phyloP scores from a whole-genome alignment of 345 rosid genomes.

The Microcos paniculata region DNA sequence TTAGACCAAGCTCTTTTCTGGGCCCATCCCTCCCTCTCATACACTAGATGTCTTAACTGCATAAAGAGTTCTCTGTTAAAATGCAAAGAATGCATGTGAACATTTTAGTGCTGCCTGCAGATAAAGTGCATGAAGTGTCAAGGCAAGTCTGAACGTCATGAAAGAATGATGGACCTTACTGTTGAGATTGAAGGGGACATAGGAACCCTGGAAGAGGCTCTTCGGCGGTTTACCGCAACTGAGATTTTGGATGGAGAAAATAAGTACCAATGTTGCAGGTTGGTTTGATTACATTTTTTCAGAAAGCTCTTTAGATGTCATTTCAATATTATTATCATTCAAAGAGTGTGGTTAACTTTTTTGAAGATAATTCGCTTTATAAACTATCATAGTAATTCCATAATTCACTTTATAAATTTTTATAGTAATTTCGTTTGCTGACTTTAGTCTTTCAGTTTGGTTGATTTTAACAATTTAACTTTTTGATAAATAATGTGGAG shows the following conservation, averaged over 20 bases:
- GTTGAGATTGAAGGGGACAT: conserved; percentile 95
- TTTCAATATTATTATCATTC: not conserved
- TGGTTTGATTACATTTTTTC: conserved; percentile 18
- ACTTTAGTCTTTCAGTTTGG: not conserved
- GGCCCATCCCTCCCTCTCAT: not conserved
- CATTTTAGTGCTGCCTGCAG: conserved; percentile 34
- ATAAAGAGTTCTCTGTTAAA: not conserved
- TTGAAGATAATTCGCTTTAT: not conserved
- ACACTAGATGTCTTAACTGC: not conserved
- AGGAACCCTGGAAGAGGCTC: conserved; percentile 88
- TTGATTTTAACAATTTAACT: not conserved
- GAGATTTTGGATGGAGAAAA: conserved; percentile 98
- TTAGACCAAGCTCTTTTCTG: not conserved
- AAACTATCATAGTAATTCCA: not conserved
- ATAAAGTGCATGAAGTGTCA: conserved; percentile 88
- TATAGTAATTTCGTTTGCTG: not conserved
- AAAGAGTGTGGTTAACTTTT: not conserved
- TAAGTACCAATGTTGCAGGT: conserved; percentile 93
- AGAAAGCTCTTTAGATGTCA: not conserved
- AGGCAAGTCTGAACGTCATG: conserved; percentile 76
- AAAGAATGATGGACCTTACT: conserved; percentile 97
- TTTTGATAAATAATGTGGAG: not conserved
- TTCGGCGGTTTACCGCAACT: conserved; percentile 69
- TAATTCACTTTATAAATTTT: not conserved
- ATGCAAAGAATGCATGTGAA: conserved; percentile 7